Evolutionary conservation across 768 basidiomycete species (phyloP).

Genomic region (Leccinum aurantiacum): DNA sequence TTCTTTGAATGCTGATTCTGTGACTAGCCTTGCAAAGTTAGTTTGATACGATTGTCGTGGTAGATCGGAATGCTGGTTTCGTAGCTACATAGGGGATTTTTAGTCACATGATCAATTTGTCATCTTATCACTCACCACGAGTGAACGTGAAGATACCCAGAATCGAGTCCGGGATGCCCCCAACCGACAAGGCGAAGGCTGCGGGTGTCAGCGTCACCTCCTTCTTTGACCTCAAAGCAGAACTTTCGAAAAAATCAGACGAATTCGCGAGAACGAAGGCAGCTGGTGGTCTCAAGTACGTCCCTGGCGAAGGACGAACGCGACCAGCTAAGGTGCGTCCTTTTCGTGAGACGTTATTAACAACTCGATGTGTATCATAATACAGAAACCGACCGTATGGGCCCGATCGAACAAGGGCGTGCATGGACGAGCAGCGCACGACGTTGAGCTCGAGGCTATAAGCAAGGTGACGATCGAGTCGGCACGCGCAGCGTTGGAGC

Average conservation of each 20-base stretch:
- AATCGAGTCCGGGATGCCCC: conserved; percentile 37
- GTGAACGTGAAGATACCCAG: conserved; percentile 6
- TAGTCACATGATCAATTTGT: conserved; percentile 11
- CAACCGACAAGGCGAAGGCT: conserved; percentile 57
- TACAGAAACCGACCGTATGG: conserved; percentile 79
- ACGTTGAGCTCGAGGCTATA: conserved; percentile 68
- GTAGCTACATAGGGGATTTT: conserved; percentile 45
- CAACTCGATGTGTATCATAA: too few relatives aligned
- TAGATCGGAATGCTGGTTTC: neutral
- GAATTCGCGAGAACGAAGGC: conserved; percentile 67
- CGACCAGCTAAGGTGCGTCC: conserved; percentile 66
- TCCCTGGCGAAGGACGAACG: conserved; percentile 58
- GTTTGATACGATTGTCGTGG: conserved; percentile 22
- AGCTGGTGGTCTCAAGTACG: conserved; percentile 47
- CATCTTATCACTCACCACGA: neutral
- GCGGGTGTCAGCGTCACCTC: conserved; percentile 72
- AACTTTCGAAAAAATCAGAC: conserved; percentile 48
- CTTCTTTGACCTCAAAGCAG: conserved; percentile 78
- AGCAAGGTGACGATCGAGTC: conserved; percentile 71
- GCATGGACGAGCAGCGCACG: conserved; percentile 57
- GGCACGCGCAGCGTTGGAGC: conserved; percentile 66
- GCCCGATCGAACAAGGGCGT: conserved; percentile 75
- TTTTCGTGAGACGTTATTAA: neutral
- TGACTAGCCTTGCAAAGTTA: conserved; percentile 53
- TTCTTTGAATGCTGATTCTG: conserved; percentile 3